A percentile compares a stretch with the other conserved stretches of the same genome.
Evolutionary conservation across 768 basidiomycete genomes (phyloP).

Genomic region (Lentinula lateritia): DNA sequence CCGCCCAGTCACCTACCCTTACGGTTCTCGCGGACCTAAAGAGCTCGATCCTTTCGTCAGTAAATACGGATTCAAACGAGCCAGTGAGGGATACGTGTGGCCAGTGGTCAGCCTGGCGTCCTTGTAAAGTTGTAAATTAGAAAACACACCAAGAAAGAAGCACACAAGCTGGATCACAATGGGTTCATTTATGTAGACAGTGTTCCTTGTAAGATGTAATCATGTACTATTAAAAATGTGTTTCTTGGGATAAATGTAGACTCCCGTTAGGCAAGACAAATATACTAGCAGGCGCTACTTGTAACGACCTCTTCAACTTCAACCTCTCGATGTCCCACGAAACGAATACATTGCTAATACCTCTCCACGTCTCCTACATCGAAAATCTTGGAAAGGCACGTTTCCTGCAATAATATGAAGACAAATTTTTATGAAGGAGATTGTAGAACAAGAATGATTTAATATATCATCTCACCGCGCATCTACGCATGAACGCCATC

Average conservation of each 20-base stretch:
- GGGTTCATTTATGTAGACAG: neutral
- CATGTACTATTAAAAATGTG: neutral
- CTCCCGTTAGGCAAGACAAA: no score
- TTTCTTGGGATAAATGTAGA: neutral
- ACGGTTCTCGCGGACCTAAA: slow-evolving; percentile 93
- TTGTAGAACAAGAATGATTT: slow-evolving; percentile 75
- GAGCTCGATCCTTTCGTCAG: slow-evolving; percentile 71
- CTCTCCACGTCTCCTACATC: slow-evolving; percentile 72
- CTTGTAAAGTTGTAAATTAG: slow-evolving; percentile 28
- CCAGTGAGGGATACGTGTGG: slow-evolving; percentile 66
- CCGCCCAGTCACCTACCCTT: slow-evolving; percentile 74
- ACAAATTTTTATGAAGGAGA: neutral
- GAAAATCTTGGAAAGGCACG: slow-evolving; percentile 66
- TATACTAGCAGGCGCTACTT: neutral
- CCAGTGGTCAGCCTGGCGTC: slow-evolving; percentile 65
- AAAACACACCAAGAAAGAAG: neutral
- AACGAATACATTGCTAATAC: slow-evolving; percentile 25
- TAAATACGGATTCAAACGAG: slow-evolving; percentile 74
- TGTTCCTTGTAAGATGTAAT: neutral
- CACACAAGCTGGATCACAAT: neutral
- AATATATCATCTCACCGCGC: slow-evolving; percentile 84
- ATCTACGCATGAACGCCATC: slow-evolving; percentile 91
- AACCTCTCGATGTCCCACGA: neutral
- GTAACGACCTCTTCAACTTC: neutral
- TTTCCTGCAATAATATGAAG: neutral